Base-by-base conservation (phyloP, 202 grass and related monocot species). In the Panicum virgatum region DNA sequence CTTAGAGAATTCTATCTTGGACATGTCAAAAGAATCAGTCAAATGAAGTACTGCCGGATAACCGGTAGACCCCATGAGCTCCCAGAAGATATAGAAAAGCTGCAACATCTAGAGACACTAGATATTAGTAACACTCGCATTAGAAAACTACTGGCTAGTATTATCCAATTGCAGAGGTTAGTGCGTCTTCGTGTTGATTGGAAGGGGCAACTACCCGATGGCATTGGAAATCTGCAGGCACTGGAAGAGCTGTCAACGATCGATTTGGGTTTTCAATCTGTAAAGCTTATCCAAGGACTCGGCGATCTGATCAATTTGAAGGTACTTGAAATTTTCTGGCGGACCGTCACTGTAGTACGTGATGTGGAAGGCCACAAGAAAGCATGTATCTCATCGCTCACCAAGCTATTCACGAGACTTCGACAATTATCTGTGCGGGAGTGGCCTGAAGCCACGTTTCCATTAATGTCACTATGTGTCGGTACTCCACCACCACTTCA, bases 41-140 rank as follows among this genome's bases (percentile, higher is more conserved):
- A 67, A 20, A 18, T 84, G 26, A 85, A 62, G 76, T 79, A 29
- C 38, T 38, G 71, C 6, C 61, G 16, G 11, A 69, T 59, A 20
- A 76, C 2, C 3, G 4, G 2, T 34, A 0, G 32, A 4, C 32
- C 32, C 3, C 0, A 3, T 2, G 32, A 34, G 2, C 26, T 80
- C 14, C 65, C 66, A 18, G 32, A 63, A 62, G 0, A 39, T 26
- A 73, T 80, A 1, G 52, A 62, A 6, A 62, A 44, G 9, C n/a
- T 84, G 27, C 61, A 19, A 12, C 39, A 57, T 64, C 37, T 85
- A 5, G 64, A 72, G 60, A 80, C 36, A 10, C 13, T 86, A 29
- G 50, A 86, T 42, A 1, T 84, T 29, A 2, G 1, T 40, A 40
- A 40, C 7, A 1, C 0, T 0, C 0, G 0, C 15, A 47, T 64